phyloP scores from a whole-genome alignment of 2,329 filamentous ascomycete species.

The Penicillium sclerotigenum region DNA sequence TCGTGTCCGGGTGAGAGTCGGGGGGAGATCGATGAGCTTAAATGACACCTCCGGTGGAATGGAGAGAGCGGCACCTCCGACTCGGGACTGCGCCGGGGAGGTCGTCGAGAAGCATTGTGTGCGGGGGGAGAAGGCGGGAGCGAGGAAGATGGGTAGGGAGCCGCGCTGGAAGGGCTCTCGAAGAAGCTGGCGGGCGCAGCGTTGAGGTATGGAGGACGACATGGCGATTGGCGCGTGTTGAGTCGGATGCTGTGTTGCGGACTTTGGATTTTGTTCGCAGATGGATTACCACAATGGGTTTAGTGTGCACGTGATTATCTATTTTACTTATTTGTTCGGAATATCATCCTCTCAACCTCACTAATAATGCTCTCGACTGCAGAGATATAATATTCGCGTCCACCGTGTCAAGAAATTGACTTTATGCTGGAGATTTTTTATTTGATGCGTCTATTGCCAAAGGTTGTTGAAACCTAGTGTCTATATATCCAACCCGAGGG shows the following conservation, averaged over 20 bases:
- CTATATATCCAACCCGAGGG: neutral
- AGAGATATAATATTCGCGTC: too few species aligned
- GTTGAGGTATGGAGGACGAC: constrained; percentile 63
- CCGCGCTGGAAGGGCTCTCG: constrained; percentile 46
- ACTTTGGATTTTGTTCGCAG: constrained; percentile 35
- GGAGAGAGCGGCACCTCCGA: constrained; percentile 76
- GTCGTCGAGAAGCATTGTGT: constrained; percentile 69
- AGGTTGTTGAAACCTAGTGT: neutral
- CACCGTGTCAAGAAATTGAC: too few species aligned
- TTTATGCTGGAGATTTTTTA: neutral
- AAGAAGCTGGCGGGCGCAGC: constrained; percentile 58
- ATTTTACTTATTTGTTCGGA: neutral
- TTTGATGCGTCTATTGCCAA: neutral
- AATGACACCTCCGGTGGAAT: constrained; percentile 82
- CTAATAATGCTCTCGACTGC: neutral
- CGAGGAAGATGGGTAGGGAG: constrained; percentile 68
- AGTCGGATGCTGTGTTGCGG: constrained; percentile 21
- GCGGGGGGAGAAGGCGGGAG: constrained; percentile 62
- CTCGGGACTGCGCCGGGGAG: constrained; percentile 67
- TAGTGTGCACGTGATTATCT: constrained; percentile 20
- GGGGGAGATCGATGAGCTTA: constrained; percentile 61
- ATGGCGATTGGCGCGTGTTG: constrained; percentile 45
- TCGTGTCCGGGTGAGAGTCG: constrained; percentile 57
- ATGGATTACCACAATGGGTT: constrained; percentile 16
- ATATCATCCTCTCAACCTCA: too few species aligned